Base-by-base conservation (phyloP, 169 alveolate genomes). In the Babesia ovata region DNA sequence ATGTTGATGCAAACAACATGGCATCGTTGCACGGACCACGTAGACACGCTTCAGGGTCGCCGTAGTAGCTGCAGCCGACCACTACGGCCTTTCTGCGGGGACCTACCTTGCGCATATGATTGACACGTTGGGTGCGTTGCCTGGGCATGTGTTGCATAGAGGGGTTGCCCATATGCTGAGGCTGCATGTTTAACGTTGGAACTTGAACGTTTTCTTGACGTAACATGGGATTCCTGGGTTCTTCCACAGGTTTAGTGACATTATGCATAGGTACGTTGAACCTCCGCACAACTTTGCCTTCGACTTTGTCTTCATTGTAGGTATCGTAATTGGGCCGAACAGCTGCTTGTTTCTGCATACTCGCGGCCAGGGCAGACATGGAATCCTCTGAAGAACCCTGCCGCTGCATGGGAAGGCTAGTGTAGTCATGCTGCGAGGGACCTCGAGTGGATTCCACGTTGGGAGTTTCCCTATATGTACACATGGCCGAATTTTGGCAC, bases 11-110 rank as follows among this genome's bases (percentile, higher is more conserved):
- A 75, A 93, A 86, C 48, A 90, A 67, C 59, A 87, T 85, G n/a
- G 97, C 97, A 78, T 94, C 97, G 86, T 94, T 94, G 62, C 91
- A 94, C 44, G 94, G 73, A 36, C 97, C 97, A 52, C 95, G 86
- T 16, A 94, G 83, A 46, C 76, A 63, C 54, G 81, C 86, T 21
- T 83, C 90, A 48, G 85, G 85, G 75, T 71, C 58, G 26, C 87
- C 92, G 56, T 73, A 52, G 84, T 94, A 93, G 69, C 84, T 91
- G 66, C 94, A 91, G 42, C 97, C 97, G 60, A 94, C 91, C 36
- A 94, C 92, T 19, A 93, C 96, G 16, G 97, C 97, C 76, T 89
- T 92, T 6, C 72, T 48, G 42, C 66, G 39, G 9, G 75, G 75
- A 19, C 84, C 84, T 17, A 33, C 24, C 66, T 53, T 29, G 52